Evolutionary conservation across 306 rosid species (phyloP).

Genomic region (Nissolia schottii): DNA sequence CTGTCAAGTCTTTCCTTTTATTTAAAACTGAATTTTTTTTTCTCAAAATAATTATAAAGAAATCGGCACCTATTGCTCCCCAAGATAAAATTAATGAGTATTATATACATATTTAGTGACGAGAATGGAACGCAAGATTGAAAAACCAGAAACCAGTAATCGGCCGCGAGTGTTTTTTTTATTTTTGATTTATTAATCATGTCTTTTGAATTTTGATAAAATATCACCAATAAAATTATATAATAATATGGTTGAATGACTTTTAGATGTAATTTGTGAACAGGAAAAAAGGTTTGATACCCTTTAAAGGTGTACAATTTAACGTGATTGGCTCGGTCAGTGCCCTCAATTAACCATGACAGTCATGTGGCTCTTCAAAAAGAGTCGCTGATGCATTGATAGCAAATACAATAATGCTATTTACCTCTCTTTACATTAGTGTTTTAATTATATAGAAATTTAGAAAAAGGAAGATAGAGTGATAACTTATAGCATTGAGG

Average conservation of each 20-base stretch:
- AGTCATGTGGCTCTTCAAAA: neutral
- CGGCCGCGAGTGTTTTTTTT: neutral
- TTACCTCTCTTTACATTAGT: too few relatives aligned
- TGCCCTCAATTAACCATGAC: constrained; percentile 3
- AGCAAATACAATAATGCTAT: too few relatives aligned
- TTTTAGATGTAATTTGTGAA: neutral
- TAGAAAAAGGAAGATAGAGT: too few relatives aligned
- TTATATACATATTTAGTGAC: neutral
- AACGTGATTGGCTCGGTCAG: constrained; percentile 35
- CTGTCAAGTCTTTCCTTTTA: neutral
- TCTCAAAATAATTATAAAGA: neutral
- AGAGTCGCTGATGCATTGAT: neutral
- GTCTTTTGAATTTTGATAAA: neutral
- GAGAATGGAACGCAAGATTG: neutral
- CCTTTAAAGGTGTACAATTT: neutral
- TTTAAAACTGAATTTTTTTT: neutral
- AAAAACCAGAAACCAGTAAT: neutral
- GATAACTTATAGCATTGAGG: too few relatives aligned
- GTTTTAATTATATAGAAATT: too few relatives aligned
- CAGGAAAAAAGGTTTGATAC: neutral
- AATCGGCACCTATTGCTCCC: neutral
- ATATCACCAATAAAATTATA: too few relatives aligned
- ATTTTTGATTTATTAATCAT: neutral
- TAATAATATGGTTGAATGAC: neutral
- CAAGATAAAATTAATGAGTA: neutral